Percentiles rank a stretch among this genome's conserved stretches.
phyloP scores from a whole-genome alignment of 2,329 filamentous ascomycete genomes.

The Ophiocordyceps camponoti-leonardi region DNA sequence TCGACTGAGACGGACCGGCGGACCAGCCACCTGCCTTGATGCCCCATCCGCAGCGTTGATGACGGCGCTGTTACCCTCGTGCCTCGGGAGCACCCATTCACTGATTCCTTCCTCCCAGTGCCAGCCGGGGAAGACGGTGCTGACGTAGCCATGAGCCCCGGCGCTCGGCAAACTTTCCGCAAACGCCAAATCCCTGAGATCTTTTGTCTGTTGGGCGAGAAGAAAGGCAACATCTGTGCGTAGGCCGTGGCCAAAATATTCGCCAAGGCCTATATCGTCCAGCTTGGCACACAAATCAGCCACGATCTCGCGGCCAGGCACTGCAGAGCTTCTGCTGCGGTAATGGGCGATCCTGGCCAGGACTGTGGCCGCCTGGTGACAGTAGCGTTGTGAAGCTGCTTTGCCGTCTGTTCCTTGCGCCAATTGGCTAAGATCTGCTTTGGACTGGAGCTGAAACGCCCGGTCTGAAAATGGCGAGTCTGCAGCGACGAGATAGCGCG shows the following conservation, averaged over 20 bases:
- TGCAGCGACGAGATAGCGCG: constrained; percentile 10
- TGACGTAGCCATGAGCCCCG: constrained; percentile 3
- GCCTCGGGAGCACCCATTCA: constrained; percentile 17
- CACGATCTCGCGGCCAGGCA: constrained; percentile 19
- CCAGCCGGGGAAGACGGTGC: constrained; percentile 17
- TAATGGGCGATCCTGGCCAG: constrained; percentile 28
- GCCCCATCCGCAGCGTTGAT: not conserved
- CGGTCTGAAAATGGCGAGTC: constrained; percentile 3
- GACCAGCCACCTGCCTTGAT: not conserved
- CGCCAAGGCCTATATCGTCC: constrained; percentile 14
- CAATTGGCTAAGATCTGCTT: constrained; percentile 7
- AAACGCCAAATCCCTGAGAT: constrained; percentile 34
- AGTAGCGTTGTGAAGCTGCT: constrained; percentile 6
- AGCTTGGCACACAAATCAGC: constrained; percentile 23
- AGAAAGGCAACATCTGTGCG: constrained; percentile 30
- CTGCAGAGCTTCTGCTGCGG: constrained; percentile 23
- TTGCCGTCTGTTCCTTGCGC: constrained; percentile 2
- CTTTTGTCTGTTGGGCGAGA: constrained; percentile 32
- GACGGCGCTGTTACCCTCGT: constrained; percentile 1
- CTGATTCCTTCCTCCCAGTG: constrained; percentile 23
- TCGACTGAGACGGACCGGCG: not conserved
- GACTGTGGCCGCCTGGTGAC: constrained; percentile 17
- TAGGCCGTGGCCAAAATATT: constrained; percentile 18
- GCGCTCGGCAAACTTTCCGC: constrained; percentile 24
- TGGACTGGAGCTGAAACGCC: constrained; percentile 5